Evolutionary conservation across 768 basidiomycete species (phyloP), one percentile per base, ranked within the genome.

Genomic region (Cystofilobasidium bisporidii): DNA sequence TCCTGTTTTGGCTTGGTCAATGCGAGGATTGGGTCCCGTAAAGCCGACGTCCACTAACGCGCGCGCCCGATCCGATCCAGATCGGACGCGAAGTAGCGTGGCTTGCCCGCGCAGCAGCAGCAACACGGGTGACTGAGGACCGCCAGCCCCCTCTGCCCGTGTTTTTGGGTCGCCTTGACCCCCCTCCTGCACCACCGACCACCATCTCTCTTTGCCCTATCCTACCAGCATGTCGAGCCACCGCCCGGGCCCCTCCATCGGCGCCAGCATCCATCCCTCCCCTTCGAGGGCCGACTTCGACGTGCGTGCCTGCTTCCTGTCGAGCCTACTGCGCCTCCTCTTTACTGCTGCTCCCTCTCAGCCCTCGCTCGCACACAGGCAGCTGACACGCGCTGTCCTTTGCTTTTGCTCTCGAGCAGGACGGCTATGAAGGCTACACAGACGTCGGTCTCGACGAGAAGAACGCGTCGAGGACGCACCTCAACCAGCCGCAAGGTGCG

Each of bases 401-500:
- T 22, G n/a, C 22, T 43, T 45, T 28, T 47, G 26, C 41, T 40
- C 22, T n/a, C 12, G 36, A 38, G 41, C 41, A 56, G 53, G 60
- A 41, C 26, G 60, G n/a, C 38, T 61, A 61, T 43, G 41, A 41
- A 17, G 26, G 38, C 40, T 61, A 15, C 41, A 12, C 9, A n/a
- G 60, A 61, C 15, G n/a, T 41, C n/a, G 26, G 41, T 6, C 26
- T 32, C 43, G 47, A 61, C 41, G 60, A 61, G 41, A 61, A 61
- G 43, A 45, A 15, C 26, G 36, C 60, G 10, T 43, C 40, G 24
- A 17, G 41, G 4, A 41, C 60, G 14, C 60, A 61, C 60, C 60
- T 61, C 40, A 41, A 38, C 24, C 26, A 41, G 38, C 40, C 10
- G 38, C 24, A n/a, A 9, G 9, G 26, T 38, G 20, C 60, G 41